These are phyloP conservation scores for Fusarium sp. DNA, from an alignment of 2,329 filamentous ascomycete species.

Conservation along the genomic window DNA sequence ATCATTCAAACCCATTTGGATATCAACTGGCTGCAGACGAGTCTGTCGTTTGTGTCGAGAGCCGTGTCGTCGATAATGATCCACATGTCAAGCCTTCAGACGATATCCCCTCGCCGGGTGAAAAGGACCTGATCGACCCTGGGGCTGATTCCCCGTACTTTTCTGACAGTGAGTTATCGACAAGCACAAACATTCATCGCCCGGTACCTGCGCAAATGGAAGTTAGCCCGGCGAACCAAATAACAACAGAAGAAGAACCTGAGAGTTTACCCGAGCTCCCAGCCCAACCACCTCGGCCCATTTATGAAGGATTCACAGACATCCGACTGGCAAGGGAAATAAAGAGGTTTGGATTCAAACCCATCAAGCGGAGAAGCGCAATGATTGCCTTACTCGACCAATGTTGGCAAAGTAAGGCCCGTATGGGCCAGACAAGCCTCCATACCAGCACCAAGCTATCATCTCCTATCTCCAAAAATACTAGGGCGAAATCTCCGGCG, in stretches of 20 bases:
- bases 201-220: background rate
- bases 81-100: conserved; percentile 46
- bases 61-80: conserved; percentile 1
- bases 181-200: conserved; percentile 19
- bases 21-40: conserved; percentile 45
- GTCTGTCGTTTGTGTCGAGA: background rate
- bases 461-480: conserved; percentile 18
- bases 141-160: conserved; percentile 31
- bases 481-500: conserved; percentile 26
- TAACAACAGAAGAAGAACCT: background rate
- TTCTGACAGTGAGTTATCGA: conserved; percentile 41
- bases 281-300: conserved; percentile 56
- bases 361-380: conserved; percentile 73
- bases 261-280: background rate
- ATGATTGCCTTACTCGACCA: conserved; percentile 78
- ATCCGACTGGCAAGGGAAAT: conserved; percentile 72
- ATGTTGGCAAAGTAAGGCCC: conserved; percentile 75
- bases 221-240: background rate
- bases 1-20: conserved; percentile 56
- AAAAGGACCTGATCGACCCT: background rate
- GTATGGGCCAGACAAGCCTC: conserved; percentile 29
- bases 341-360: conserved; percentile 77
- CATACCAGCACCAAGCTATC: conserved; percentile 38
- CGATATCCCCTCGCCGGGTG: conserved; percentile 30
- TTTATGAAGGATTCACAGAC: conserved; percentile 72